Base-by-base conservation (phyloP, 108 stramenopile genomes). In the Pseudonitzschia delicatissima region DNA sequence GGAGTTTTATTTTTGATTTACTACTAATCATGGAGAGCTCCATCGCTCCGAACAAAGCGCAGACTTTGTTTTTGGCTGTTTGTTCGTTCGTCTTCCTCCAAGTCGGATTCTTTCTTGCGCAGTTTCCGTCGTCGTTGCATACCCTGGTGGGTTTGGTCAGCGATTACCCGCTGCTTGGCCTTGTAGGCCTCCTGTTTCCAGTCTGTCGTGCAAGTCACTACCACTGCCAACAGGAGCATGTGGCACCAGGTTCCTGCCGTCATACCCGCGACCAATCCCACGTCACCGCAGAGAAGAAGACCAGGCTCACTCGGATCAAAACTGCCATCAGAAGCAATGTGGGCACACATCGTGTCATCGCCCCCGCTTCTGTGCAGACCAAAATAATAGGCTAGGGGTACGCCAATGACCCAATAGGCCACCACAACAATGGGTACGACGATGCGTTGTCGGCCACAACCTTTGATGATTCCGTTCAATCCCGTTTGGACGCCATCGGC, bases 401-500 rank as follows among this genome's bases (percentile, higher is more conserved):
- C 74, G 18, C 72, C 84, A 71, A 85, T 36, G 18, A 73, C 27
- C 87, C 87, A 88, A 47, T 88, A 88, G 2, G 83, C 73, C 25
- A 81, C 9, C 4, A 88, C 36, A 9, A 88, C 79, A 52, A 85
- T 77, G 3, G 87, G 87, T 18, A 85, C 60, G 9, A 57, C 62
- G 26, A 74, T 33, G 12, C 29, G 45, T 58, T 88, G 87, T n/a
- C 79, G 63, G 8, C 87, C 87, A 44, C 84, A 85, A 13, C 87
- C 87, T 44, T 84, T 85, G 34, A 85, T 72, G 42, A 83, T 63
- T 18, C 79, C 82, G 45, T 77, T 82, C n/a, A 85, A 45, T n/a
- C 82, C 80, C 31, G 63, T 60, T 49, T 85, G 84, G n/a, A 85
- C 48, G 17, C 84, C 87, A 61, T 88, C 87, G 5, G 78, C 87